These are phyloP conservation scores for Musa schizocarpa DNA, from an alignment of 176 grass and related monocot genomes.

Conservation along the genomic window DNA sequence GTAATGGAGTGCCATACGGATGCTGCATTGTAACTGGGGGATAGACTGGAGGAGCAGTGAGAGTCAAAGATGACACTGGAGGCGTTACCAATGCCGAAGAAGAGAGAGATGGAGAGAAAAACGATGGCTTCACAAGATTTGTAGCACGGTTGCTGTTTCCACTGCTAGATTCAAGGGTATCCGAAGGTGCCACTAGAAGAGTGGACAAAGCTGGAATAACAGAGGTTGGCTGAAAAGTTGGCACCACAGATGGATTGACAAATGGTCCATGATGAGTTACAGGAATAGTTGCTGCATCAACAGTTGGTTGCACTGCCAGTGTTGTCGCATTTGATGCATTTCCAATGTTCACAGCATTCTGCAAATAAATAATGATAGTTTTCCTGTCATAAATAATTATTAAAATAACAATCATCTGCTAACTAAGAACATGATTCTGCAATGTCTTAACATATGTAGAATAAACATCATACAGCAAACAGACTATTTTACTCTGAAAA, in stretches of 20 bases:
- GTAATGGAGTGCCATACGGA: conserved; percentile 24
- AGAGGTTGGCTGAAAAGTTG: conserved; percentile 16
- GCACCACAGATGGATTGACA: conserved; percentile 17
- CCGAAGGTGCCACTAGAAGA: conserved; percentile 17
- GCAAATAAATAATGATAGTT: conserved; percentile 4
- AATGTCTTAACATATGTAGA: not conserved
- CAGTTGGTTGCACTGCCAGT: not conserved
- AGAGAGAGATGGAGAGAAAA: conserved; percentile 26
- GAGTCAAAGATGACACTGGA: conserved; percentile 19
- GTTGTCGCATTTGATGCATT: conserved; percentile 8
- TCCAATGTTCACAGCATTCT: conserved; percentile 30
- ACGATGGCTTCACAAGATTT: conserved; percentile 19
- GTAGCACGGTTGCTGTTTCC: not conserved
- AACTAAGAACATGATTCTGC: not conserved
- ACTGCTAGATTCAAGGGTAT: conserved; percentile 29
- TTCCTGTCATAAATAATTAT: not conserved
- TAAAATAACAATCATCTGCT: not conserved
- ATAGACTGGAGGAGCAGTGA: conserved; percentile 30
- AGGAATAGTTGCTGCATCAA: conserved; percentile 21
- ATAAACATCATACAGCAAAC: not conserved
- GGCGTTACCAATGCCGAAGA: conserved; percentile 11
- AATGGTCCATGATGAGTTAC: conserved; percentile 17
- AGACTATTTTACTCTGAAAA: not conserved
- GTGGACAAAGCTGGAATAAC: conserved; percentile 27
- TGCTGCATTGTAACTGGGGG: conserved; percentile 28